Percentiles rank a stretch among this genome's conserved stretches.
Conservation (phyloP, 108 stramenopile genomes). For the Nannochloropsis gaditana region DNA sequence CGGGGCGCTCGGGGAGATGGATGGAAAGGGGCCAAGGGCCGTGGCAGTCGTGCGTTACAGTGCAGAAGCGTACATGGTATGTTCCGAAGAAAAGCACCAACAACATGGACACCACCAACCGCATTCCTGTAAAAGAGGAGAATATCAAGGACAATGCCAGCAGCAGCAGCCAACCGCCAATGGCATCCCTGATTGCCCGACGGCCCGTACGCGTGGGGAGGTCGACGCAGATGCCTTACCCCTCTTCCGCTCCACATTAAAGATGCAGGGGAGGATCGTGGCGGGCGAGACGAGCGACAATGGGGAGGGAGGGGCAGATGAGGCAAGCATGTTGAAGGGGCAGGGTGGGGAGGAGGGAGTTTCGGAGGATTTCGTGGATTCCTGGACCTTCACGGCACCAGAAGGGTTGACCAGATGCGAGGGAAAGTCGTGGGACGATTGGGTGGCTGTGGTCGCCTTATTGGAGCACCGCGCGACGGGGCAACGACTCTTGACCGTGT, state of each 20-base stretch:
- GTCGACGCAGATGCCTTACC: too few species aligned
- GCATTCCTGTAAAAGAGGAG: neutral
- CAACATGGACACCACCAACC: too few species aligned
- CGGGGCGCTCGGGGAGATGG: neutral
- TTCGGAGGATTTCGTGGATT: neutral
- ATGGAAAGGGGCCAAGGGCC: neutral
- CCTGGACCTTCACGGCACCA: neutral
- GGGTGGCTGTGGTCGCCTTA: neutral
- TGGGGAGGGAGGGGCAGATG: neutral
- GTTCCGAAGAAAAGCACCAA: too few species aligned
- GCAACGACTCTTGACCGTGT: neutral
- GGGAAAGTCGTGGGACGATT: neutral
- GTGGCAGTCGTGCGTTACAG: neutral
- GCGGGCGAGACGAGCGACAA: too few species aligned
- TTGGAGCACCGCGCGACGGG: constrained; percentile 16
- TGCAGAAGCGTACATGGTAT: neutral
- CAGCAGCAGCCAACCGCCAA: neutral
- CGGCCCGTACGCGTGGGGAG: too few species aligned
- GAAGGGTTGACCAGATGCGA: neutral
- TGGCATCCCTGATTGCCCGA: too few species aligned
- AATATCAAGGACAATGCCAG: neutral
- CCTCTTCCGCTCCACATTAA: too few species aligned
- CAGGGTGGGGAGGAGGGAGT: neutral
- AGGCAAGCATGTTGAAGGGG: neutral
- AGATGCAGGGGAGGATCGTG: too few species aligned